Conservation (phyloP, 345 rosid genomes). For the Excoecaria agallocha region DNA sequence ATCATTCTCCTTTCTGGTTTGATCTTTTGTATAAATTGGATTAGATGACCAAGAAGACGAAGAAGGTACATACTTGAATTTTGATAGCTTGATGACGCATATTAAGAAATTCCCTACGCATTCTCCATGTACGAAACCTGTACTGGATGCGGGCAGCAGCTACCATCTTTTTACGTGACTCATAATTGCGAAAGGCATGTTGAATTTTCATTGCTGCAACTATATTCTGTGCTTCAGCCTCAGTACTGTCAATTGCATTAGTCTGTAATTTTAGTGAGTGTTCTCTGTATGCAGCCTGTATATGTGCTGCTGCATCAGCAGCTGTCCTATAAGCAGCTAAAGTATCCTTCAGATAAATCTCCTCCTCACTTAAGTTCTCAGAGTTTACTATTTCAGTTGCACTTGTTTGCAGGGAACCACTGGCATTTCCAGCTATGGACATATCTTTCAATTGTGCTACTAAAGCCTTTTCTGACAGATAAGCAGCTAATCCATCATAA, state of each 20-base stretch:
- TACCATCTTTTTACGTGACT: conserved; percentile 59
- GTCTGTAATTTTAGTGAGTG: conserved; percentile 60
- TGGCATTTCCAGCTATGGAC: conserved; percentile 83
- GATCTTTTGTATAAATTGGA: not conserved
- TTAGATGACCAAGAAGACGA: conserved; percentile 3
- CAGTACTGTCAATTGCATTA: conserved; percentile 46
- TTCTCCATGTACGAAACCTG: conserved; percentile 87
- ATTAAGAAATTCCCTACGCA: conserved; percentile 60
- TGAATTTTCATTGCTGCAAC: conserved; percentile 95
- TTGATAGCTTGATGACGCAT: conserved; percentile 70
- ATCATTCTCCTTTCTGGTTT: not conserved
- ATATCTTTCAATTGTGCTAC: conserved; percentile 76
- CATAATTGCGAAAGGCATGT: conserved; percentile 80
- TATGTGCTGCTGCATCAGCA: conserved; percentile 92
- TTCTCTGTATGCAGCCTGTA: conserved; percentile 83
- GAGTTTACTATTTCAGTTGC: conserved; percentile 34
- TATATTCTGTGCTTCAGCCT: conserved; percentile 66
- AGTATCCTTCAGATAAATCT: conserved; percentile 62
- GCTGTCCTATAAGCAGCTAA: conserved; percentile 79
- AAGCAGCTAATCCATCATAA: conserved; percentile 82
- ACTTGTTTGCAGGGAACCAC: conserved; percentile 54
- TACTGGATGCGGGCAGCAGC: conserved; percentile 85
- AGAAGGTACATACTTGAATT: conserved; percentile 66
- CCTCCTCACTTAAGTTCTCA: conserved; percentile 54
- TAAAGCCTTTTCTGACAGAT: conserved; percentile 79